Percentiles rank a stretch among this genome's conserved stretches.
These are phyloP conservation scores for Sporothrix pallida DNA, from an alignment of 2,329 filamentous ascomycete species.

Conservation along the genomic window DNA sequence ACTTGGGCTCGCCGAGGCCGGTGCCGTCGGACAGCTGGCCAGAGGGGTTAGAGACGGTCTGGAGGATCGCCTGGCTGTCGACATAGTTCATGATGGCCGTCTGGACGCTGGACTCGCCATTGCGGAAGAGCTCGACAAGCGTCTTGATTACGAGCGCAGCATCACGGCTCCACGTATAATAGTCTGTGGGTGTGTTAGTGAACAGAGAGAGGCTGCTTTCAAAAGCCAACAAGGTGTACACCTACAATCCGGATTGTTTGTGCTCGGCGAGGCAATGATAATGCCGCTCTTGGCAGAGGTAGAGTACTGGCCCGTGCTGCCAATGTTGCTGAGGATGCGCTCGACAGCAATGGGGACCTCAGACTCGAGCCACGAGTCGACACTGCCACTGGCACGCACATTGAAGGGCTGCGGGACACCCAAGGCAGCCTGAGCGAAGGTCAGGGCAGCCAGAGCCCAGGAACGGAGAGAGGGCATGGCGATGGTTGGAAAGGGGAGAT, in stretches of 20 bases:
- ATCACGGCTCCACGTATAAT: constrained; percentile 80
- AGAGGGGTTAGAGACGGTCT: constrained; percentile 72
- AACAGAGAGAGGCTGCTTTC: no score
- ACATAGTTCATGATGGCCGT: constrained; percentile 71
- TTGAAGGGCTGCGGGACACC: constrained; percentile 23
- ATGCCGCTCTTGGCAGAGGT: constrained; percentile 55
- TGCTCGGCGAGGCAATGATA: constrained; percentile 64
- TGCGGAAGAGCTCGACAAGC: constrained; percentile 68
- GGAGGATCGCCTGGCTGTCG: constrained; percentile 67
- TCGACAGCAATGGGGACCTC: constrained; percentile 59
- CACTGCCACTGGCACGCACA: neutral
- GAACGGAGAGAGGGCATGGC: constrained; percentile 31
- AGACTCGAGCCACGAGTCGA: constrained; percentile 59
- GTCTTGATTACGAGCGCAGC: constrained; percentile 72
- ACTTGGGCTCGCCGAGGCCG: constrained; percentile 76
- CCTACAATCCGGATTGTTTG: constrained; percentile 61
- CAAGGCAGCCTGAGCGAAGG: constrained; percentile 25
- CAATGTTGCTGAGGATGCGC: constrained; percentile 65
- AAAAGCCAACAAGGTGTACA: constrained; percentile 3
- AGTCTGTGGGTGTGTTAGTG: constrained; percentile 50
- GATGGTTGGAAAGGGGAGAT: neutral
- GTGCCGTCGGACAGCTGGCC: constrained; percentile 59
- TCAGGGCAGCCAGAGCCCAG: constrained; percentile 30
- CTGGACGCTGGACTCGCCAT: constrained; percentile 55
- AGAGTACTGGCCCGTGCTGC: constrained; percentile 58